Evolutionary conservation across 164 flowering plant genomes (phyloP).

Genomic region (Nelumbo lutea): DNA sequence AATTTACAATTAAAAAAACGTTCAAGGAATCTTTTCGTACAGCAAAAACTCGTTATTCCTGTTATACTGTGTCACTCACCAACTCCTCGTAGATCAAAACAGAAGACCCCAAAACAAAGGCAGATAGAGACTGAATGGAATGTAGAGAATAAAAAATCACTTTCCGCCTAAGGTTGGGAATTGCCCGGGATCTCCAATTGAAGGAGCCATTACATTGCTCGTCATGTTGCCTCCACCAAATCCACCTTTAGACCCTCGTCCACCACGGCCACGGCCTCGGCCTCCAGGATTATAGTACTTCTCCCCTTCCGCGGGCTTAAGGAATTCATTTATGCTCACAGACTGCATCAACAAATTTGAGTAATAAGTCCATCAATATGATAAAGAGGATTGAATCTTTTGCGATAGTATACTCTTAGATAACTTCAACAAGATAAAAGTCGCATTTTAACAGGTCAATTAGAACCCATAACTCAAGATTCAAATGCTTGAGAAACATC

Average conservation of each 20-base stretch:
- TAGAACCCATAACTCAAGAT: too few relatives aligned
- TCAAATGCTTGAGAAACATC: too few relatives aligned
- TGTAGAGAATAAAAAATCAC: constrained; percentile 11
- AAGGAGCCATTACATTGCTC: constrained; percentile 33
- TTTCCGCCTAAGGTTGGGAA: constrained; percentile 36
- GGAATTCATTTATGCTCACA: constrained; percentile 27
- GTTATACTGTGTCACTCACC: constrained; percentile 20
- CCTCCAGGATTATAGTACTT: constrained; percentile 25
- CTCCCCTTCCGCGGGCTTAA: constrained; percentile 29
- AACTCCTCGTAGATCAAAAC: constrained; percentile 14
- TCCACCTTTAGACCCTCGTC: constrained; percentile 21
- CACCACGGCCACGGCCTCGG: constrained; percentile 26
- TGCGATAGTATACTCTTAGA: too few relatives aligned
- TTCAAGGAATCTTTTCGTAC: constrained; percentile 19
- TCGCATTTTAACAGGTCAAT: too few relatives aligned
- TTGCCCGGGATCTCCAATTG: constrained; percentile 50
- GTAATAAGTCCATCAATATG: neutral
- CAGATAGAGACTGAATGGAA: neutral
- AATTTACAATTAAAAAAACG: constrained; percentile 29
- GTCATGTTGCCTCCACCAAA: constrained; percentile 17
- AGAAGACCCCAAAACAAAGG: constrained; percentile 10
- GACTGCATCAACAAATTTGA: constrained; percentile 8
- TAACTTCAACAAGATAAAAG: too few relatives aligned
- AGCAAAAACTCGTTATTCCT: constrained; percentile 31
- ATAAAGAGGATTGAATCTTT: too few relatives aligned